phyloP scores from a whole-genome alignment of 495 filamentous ascomycete genomes.

The Trichoderma reesei region DNA sequence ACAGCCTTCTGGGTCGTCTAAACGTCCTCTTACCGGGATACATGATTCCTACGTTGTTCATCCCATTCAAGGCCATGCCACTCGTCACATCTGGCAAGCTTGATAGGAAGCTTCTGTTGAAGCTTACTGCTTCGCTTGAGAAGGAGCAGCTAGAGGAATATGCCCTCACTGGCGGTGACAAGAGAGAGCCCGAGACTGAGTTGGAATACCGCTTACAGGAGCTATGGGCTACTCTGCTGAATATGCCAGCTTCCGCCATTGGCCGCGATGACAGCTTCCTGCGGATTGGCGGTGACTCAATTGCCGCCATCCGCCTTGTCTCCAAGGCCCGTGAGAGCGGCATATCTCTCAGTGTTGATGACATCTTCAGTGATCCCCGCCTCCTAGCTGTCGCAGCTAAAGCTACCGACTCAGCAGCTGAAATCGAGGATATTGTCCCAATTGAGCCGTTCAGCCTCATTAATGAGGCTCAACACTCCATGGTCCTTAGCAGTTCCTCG shows the following conservation, averaged over 20 bases:
- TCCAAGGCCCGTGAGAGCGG: not conserved
- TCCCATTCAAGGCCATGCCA: constrained; percentile 33
- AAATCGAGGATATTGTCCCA: not conserved
- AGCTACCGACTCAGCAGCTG: not conserved
- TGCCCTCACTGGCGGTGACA: not conserved
- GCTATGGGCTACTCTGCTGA: constrained; percentile 38
- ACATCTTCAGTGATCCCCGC: not conserved
- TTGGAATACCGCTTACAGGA: constrained; percentile 23
- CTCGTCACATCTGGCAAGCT: constrained; percentile 11
- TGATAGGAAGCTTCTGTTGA: constrained; percentile 16
- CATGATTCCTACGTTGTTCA: constrained; percentile 50
- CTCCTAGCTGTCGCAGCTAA: constrained; percentile 3
- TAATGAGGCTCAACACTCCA: not conserved
- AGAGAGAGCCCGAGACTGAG: not conserved
- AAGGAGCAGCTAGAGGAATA: not conserved
- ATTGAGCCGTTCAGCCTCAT: not conserved
- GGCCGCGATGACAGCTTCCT: not conserved
- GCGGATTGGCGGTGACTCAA: constrained; percentile 21
- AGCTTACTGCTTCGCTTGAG: constrained; percentile 5
- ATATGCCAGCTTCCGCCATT: constrained; percentile 27
- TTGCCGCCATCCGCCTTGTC: constrained; percentile 17
- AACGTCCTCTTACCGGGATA: constrained; percentile 25
- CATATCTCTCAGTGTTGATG: not conserved
- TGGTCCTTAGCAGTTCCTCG: not conserved
- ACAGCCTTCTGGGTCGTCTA: constrained; percentile 28